A percentile compares a stretch with the other conserved stretches of the same genome.
These are phyloP conservation scores for Aspergillus clavatus DNA, from an alignment of 2,329 filamentous ascomycete genomes.

Conservation along the genomic window DNA sequence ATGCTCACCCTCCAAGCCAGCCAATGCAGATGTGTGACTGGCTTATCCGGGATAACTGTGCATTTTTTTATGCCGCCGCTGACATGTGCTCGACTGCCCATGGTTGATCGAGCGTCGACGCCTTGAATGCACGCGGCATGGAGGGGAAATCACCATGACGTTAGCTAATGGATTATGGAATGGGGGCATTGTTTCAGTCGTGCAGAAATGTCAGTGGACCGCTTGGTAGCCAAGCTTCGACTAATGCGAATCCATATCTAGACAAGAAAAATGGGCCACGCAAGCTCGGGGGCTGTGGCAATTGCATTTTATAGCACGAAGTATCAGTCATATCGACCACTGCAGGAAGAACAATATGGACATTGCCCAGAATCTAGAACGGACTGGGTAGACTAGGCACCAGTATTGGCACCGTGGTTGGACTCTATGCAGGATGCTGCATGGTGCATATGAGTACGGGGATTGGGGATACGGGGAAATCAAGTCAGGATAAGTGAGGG, in stretches of 20 bases:
- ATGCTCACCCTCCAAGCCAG: background rate
- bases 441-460: too few relatives aligned
- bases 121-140: background rate
- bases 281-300: slow-evolving; percentile 11
- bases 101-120: too few relatives aligned
- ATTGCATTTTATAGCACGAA: too few relatives aligned
- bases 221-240: slow-evolving; percentile 15
- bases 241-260: slow-evolving; percentile 11
- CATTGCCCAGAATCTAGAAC: too few relatives aligned
- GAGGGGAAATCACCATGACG: background rate
- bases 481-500: too few relatives aligned
- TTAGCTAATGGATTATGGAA: background rate
- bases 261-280: slow-evolving; percentile 11
- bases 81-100: background rate
- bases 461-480: too few relatives aligned
- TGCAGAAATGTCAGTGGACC: slow-evolving; percentile 3
- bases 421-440: too few relatives aligned
- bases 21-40: background rate
- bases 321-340: too few relatives aligned
- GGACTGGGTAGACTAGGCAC: too few relatives aligned
- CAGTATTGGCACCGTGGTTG: too few relatives aligned
- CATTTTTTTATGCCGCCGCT: background rate
- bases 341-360: slow-evolving; percentile 5
- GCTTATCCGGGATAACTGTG: background rate
- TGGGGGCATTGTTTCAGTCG: too few relatives aligned